phyloP scores from a whole-genome alignment of 2,329 filamentous ascomycete species.

The Trichoderma pleuroti region DNA sequence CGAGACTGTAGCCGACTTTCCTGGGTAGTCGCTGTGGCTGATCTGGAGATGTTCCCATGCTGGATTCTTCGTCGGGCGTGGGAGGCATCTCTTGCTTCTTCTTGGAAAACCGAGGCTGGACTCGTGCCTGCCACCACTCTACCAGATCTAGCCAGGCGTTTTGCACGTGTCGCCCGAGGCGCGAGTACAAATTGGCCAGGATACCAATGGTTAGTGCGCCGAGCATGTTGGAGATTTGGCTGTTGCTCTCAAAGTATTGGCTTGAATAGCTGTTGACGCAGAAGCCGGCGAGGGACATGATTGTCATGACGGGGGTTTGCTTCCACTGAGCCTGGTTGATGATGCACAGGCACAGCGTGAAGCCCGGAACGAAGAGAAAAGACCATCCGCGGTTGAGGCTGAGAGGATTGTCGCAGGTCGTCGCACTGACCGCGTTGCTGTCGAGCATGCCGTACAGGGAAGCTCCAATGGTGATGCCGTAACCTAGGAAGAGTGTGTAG shows the following conservation, averaged over 20 bases:
- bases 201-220: conserved; percentile 74
- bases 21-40: conserved; percentile 34
- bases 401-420: conserved; percentile 45
- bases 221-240: conserved; percentile 73
- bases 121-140: conserved; percentile 48
- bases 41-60: conserved; percentile 24
- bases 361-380: conserved; percentile 72
- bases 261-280: conserved; percentile 71
- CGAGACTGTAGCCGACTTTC: conserved; percentile 67
- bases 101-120: conserved; percentile 37
- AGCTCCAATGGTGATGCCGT: conserved; percentile 68
- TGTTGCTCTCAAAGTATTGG: conserved; percentile 63
- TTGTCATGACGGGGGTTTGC: conserved; percentile 71
- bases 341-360: conserved; percentile 70
- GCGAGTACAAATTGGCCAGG: conserved; percentile 73
- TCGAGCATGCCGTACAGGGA: conserved; percentile 64
- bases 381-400: conserved; percentile 45
- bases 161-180: conserved; percentile 57
- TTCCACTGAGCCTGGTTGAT: conserved; percentile 81
- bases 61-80: conserved; percentile 33
- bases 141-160: conserved; percentile 50
- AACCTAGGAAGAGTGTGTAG: conserved; percentile 70
- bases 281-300: conserved; percentile 71
- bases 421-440: conserved; percentile 45
- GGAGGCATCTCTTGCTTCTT: conserved; percentile 31